Evolutionary conservation across 2,329 filamentous ascomycete species (phyloP).

Genomic region (Penicillium sp.): DNA sequence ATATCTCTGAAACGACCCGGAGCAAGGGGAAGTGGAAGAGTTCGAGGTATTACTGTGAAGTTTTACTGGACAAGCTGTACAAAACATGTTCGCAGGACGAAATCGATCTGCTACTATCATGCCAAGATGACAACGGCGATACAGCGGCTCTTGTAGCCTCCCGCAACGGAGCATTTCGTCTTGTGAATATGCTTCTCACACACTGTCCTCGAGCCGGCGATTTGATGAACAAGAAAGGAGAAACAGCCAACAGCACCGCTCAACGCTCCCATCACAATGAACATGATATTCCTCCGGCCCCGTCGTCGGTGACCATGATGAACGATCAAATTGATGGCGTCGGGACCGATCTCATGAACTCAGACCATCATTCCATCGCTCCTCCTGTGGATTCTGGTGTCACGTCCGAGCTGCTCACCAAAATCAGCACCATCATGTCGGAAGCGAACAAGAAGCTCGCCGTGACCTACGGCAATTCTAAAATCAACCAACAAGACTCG

Average conservation of each 20-base stretch:
- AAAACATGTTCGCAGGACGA: conserved; percentile 76
- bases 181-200: conserved; percentile 67
- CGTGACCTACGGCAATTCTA: conserved; percentile 62
- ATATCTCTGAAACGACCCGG: conserved; percentile 86
- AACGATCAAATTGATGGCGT: conserved; percentile 42
- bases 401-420: conserved; percentile 70
- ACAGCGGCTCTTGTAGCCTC: conserved; percentile 88
- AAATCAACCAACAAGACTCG: conserved; percentile 60
- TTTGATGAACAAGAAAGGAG: conserved; percentile 78
- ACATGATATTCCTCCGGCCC: conserved; percentile 67
- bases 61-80: conserved; percentile 82
- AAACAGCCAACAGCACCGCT: conserved; percentile 84
- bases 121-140: conserved; percentile 84
- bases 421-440: conserved; percentile 69
- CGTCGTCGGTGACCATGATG: conserved; percentile 66
- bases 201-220: conserved; percentile 79
- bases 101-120: conserved; percentile 78
- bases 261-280: conserved; percentile 71
- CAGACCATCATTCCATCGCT: conserved; percentile 33
- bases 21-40: conserved; percentile 86
- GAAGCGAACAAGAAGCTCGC: conserved; percentile 75
- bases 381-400: conserved; percentile 56
- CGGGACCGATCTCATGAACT: conserved; percentile 30
- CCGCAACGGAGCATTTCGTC: conserved; percentile 81
- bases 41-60: conserved; percentile 91